Evolutionary conservation across 805 yeast genomes (phyloP).

Genomic region (Saturnispora silvae): DNA sequence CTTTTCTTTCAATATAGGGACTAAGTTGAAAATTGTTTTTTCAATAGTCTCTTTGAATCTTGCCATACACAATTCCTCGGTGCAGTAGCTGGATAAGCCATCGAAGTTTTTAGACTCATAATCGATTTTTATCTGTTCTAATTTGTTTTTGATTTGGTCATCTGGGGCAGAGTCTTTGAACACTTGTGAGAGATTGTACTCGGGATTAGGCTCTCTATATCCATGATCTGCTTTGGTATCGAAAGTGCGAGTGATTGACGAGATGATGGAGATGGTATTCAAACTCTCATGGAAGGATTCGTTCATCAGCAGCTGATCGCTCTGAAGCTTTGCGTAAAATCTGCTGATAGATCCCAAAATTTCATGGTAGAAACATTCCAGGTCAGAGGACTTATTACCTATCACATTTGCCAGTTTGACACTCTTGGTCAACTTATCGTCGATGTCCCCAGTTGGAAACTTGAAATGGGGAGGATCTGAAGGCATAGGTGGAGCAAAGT

Average conservation of each 20-base stretch:
- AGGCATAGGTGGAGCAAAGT: too few relatives aligned
- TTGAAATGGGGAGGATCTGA: neutral
- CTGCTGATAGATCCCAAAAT: slow-evolving; percentile 1
- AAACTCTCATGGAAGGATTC: slow-evolving; percentile 18
- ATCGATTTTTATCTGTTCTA: slow-evolving; percentile 17
- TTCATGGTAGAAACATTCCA: slow-evolving; percentile 5
- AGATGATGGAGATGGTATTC: slow-evolving; percentile 20
- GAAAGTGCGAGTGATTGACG: slow-evolving; percentile 11
- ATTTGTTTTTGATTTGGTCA: slow-evolving; percentile 11
- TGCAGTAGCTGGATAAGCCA: slow-evolving; percentile 15
- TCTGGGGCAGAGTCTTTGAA: slow-evolving; percentile 13
- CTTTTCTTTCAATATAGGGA: slow-evolving; percentile 20
- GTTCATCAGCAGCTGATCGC: slow-evolving; percentile 13
- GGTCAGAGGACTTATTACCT: slow-evolving; percentile 10
- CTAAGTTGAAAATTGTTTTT: slow-evolving; percentile 15
- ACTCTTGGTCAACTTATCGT: too few relatives aligned
- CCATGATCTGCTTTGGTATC: too few relatives aligned
- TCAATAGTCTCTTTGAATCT: slow-evolving; percentile 17
- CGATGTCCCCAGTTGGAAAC: too few relatives aligned
- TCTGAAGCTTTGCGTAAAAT: slow-evolving; percentile 1
- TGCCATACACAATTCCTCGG: slow-evolving; percentile 17
- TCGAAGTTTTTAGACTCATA: slow-evolving; percentile 14
- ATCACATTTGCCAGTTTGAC: slow-evolving; percentile 4
- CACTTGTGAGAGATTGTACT: slow-evolving; percentile 9
- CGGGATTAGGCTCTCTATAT: too few relatives aligned